Evolutionary conservation across 1,284 basidiomycete genomes (phyloP), one percentile per base, ranked within the genome.

Genomic region (Ustilago nuda): DNA sequence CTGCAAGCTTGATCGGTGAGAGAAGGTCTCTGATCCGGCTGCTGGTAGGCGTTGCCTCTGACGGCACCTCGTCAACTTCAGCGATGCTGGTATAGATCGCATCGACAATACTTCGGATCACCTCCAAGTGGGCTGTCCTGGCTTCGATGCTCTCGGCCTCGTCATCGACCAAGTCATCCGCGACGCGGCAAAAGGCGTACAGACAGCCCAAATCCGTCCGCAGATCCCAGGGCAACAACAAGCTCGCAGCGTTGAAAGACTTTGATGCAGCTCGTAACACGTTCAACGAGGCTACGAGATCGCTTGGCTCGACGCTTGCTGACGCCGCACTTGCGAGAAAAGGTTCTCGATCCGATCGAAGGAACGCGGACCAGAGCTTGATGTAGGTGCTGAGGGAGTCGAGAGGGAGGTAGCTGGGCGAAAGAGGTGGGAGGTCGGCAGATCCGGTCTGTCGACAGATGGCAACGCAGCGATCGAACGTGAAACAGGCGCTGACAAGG

Each of bases 151-250:
- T 56, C 33, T 69, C 55, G 4, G 43, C 71, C 35, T 71, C 63
- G 9, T 80, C 76, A 51, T 83, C 82, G 27, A 82, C 76, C 30
- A 79, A 54, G 41, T 83, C 77, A 56, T 83, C 82, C 7, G 77
- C 76, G 1, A 79, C 79, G 2, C 82, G 65, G 41, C 79, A 80
- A 41, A 83, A 80, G 0, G 82, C 82, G 46, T 83, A 83, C n/a
- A 82, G 63, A 41, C 74, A 74, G 15, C 80, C 68, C 0, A 83
- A 70, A 59, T 83, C 82, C 1, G 74, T 65, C 23, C 82, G 68
- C n/a, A 83, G 67, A 37, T 83, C 82, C 80, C 80, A 83, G 0
- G 80, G 82, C 33, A 83, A 59, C 17, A 83, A 66, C 36, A 76
- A 52, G 43, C 78, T 72, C 4, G 82, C 82, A 3, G 76, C 64